Evolutionary conservation across 1,284 basidiomycete species (phyloP), one percentile per base, ranked within the genome.

Genomic region (Naganishia cerealis): DNA sequence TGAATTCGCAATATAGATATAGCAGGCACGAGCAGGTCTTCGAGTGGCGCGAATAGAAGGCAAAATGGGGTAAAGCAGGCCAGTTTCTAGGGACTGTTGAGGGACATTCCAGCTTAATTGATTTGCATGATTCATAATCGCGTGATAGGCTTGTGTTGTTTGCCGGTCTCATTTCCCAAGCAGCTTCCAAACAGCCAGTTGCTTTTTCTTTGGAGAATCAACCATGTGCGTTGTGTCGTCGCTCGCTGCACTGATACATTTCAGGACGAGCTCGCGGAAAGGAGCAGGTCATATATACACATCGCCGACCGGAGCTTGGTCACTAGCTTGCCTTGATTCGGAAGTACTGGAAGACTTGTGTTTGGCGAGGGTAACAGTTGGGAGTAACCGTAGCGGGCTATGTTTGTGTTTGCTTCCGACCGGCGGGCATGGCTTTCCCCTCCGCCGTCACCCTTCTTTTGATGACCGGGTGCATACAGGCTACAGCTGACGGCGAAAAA

Each of bases 111-210:
- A 12, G 50, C 50, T 21, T 6, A 21, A 52, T 26, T 26, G 13
- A n/a, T 39, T 40, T 1, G 7, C 5, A 61, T 61, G 43, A 50
- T 42, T 61, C 55, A 57, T 61, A 33, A 50, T 36, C 58, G 58
- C 58, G 58, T 48, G 58, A 50, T 21, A 48, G 58, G 58, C 43
- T 48, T 61, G 24, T 57, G 38, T 9, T 57, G 33, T 36, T 15
- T 2, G 36, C 21, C 54, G 33, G 21, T 9, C 16, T 7, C n/a
- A 46, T 18, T 8, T 42, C 15, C 26, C 26, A 29, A 52, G 15
- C 50, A 18, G 50, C 21, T 52, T 52, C 50, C 16, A 29, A 24
- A 21, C 21, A 52, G 29, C 29, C 3, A 33, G 29, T 33, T 33
- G 3, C n/a, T n/a, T 3, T 6, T 33, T 33, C 29, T 33, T 33